Conservation (phyloP, 441 rosid species). For the Erodium chrysanthum region DNA sequence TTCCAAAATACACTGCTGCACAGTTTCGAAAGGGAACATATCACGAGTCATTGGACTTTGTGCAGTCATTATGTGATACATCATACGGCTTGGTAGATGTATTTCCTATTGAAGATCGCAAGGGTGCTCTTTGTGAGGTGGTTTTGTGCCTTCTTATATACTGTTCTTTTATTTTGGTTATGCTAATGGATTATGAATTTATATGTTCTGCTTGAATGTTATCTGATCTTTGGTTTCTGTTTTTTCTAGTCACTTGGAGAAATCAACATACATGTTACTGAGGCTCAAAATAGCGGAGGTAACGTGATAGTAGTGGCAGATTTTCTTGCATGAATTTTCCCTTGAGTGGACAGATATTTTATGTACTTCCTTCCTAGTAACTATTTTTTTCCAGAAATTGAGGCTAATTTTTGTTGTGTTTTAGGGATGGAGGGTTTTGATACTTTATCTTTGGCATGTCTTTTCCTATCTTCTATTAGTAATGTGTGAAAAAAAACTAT, state of each 20-base stretch:
- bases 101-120: slow-evolving; percentile 94
- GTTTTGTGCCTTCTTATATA: slow-evolving; percentile 19
- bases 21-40: slow-evolving; percentile 86
- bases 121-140: slow-evolving; percentile 89
- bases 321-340: slow-evolving; percentile 10
- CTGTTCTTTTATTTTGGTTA: slow-evolving; percentile 8
- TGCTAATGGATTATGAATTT: slow-evolving; percentile 10
- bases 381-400: not conserved
- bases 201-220: slow-evolving; percentile 4
- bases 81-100: slow-evolving; percentile 94
- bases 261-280: slow-evolving; percentile 67
- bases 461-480: no score
- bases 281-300: slow-evolving; percentile 87
- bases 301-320: slow-evolving; percentile 19
- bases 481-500: not conserved
- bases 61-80: slow-evolving; percentile 76
- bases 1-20: slow-evolving; percentile 56
- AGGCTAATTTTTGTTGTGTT: not conserved
- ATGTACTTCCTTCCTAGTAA: not conserved
- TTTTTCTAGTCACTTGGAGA: slow-evolving; percentile 77
- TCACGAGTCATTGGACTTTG: slow-evolving; percentile 91
- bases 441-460: not conserved
- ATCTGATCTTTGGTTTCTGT: slow-evolving; percentile 16
- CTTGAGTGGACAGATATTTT: not conserved
- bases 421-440: not conserved